Conservation (phyloP, 225 moss, liverwort and hornwort species). For the Lunularia cruciata region DNA sequence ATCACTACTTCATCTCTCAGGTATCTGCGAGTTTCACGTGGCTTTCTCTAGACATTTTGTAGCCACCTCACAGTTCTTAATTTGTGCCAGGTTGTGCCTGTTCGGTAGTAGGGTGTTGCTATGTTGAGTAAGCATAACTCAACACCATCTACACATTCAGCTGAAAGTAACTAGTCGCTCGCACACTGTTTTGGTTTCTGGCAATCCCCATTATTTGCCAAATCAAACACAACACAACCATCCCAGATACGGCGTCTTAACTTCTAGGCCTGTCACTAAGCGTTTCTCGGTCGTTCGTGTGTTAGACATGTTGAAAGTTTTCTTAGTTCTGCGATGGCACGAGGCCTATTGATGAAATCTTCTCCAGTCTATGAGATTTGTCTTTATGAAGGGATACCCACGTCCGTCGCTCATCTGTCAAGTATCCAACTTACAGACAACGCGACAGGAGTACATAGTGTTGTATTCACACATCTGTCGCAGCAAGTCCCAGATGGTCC, state of each 20-base stretch:
- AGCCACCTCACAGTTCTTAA: slow-evolving; percentile 55
- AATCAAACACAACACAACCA: slow-evolving; percentile 63
- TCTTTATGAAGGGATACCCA: too few species aligned
- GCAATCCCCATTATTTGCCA: slow-evolving; percentile 64
- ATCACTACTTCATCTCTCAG: slow-evolving; percentile 70
- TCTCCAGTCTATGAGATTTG: slow-evolving; percentile 36
- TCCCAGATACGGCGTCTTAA: slow-evolving; percentile 84
- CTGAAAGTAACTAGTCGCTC: slow-evolving; percentile 64
- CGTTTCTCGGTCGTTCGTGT: slow-evolving; percentile 49
- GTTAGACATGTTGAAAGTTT: slow-evolving; percentile 41
- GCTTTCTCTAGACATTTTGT: slow-evolving; percentile 72
- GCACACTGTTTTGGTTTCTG: slow-evolving; percentile 71
- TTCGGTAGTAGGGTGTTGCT: slow-evolving; percentile 58
- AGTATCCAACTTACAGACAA: too few species aligned
- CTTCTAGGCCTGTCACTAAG: slow-evolving; percentile 60
- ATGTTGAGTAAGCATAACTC: slow-evolving; percentile 60
- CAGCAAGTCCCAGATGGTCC: too few species aligned
- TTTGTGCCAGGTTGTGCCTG: slow-evolving; percentile 77
- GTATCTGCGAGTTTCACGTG: slow-evolving; percentile 67
- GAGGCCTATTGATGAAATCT: slow-evolving; percentile 43
- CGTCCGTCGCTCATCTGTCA: too few species aligned
- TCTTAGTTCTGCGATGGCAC: slow-evolving; percentile 48
- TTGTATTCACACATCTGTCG: too few species aligned
- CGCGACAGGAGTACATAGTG: too few species aligned
- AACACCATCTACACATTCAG: slow-evolving; percentile 53